Conservation (phyloP, 2,329 filamentous ascomycete species). For the Penicillium aurantiogriseum region DNA sequence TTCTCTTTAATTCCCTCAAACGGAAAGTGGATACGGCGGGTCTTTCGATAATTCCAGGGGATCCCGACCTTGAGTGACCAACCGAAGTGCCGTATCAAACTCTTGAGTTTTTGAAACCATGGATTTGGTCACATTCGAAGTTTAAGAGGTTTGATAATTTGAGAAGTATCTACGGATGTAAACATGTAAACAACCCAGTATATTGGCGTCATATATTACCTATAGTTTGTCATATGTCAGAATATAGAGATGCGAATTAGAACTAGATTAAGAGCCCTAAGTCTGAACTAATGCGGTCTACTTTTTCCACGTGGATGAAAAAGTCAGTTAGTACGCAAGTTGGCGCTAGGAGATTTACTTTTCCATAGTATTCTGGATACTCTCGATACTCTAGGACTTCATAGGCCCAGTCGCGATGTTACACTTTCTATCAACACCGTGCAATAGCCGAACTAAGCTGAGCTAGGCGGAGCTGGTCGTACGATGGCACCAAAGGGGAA, state of each 20-base stretch:
- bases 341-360: not conserved
- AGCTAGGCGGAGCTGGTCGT: not conserved
- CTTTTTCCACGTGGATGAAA: not conserved
- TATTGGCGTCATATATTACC: too few species aligned
- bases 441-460: not conserved
- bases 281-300: not conserved
- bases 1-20: not conserved
- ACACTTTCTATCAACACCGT: not conserved
- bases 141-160: not conserved
- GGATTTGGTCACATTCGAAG: not conserved
- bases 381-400: not conserved
- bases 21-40: conserved; percentile 17
- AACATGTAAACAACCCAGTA: too few species aligned
- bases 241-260: not conserved
- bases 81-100: conserved; percentile 1
- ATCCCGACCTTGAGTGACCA: not conserved
- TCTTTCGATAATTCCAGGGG: conserved; percentile 1
- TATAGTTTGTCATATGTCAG: not conserved
- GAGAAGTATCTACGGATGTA: too few species aligned
- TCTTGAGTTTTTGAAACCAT: too few species aligned
- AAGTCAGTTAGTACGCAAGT: not conserved
- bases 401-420: not conserved
- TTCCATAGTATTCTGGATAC: not conserved
- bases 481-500: not conserved
- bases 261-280: not conserved